phyloP scores from a whole-genome alignment of 345 rosid genomes.

The Sisymbrium altissimum region DNA sequence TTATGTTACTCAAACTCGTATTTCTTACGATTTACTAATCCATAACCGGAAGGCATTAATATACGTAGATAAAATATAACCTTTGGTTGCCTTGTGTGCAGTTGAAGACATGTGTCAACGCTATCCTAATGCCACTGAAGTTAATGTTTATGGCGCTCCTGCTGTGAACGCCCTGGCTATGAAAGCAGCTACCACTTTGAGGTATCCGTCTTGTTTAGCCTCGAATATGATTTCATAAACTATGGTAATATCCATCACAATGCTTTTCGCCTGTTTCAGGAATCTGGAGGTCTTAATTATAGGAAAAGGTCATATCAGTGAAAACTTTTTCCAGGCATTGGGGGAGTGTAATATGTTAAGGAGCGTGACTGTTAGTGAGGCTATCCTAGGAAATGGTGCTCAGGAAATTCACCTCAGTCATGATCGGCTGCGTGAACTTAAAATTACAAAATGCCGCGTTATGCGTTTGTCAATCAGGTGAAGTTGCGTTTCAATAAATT shows the following conservation, averaged over 20 bases:
- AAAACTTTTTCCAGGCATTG: slow-evolving; percentile 72
- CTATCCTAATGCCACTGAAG: slow-evolving; percentile 87
- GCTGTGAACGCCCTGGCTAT: slow-evolving; percentile 58
- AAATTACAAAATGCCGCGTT: slow-evolving; percentile 81
- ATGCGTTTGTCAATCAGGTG: slow-evolving; percentile 85
- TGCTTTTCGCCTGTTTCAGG: slow-evolving; percentile 40
- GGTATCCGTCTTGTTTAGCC: slow-evolving; percentile 39
- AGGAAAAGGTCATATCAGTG: slow-evolving; percentile 72
- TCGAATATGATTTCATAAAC: background rate
- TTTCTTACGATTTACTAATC: slow-evolving; percentile 2
- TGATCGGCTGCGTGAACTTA: slow-evolving; percentile 66
- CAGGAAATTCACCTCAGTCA: slow-evolving; percentile 87
- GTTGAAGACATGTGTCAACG: slow-evolving; percentile 89
- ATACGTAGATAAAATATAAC: background rate
- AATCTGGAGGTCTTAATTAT: slow-evolving; percentile 72
- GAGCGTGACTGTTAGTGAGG: slow-evolving; percentile 71
- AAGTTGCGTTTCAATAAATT: slow-evolving; percentile 18
- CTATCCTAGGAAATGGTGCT: slow-evolving; percentile 68
- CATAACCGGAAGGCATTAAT: background rate
- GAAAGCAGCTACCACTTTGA: slow-evolving; percentile 66
- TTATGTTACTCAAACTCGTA: background rate
- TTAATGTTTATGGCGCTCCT: slow-evolving; percentile 67
- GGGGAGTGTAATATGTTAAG: slow-evolving; percentile 69
- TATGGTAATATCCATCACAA: background rate
- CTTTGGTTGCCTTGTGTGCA: slow-evolving; percentile 29